These are phyloP conservation scores for Lumnitzera littorea DNA, from an alignment of 345 rosid species.

Conservation along the genomic window DNA sequence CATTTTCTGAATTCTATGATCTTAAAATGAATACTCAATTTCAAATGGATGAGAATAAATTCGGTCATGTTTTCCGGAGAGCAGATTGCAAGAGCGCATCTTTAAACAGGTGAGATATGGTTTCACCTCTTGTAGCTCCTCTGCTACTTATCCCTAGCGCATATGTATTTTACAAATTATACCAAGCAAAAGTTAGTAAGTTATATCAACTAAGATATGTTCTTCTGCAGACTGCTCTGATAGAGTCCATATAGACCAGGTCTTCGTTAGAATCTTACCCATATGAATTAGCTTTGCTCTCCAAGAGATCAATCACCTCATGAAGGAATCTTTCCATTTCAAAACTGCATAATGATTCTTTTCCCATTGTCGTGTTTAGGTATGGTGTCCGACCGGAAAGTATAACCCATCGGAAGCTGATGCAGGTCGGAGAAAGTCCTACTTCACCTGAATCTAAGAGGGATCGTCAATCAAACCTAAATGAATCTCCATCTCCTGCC, in stretches of 20 bases:
- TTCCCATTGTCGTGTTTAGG: constrained; percentile 21
- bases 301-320: not conserved
- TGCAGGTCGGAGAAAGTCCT: constrained; percentile 21
- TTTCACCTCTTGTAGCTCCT: too few species aligned
- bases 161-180: too few species aligned
- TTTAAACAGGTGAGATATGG: constrained; percentile 17
- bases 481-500: constrained; percentile 14
- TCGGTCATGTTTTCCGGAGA: constrained; percentile 8
- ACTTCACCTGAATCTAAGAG: constrained; percentile 8
- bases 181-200: too few species aligned
- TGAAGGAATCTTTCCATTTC: not conserved
- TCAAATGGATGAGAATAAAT: constrained; percentile 32
- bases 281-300: not conserved
- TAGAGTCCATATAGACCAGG: too few species aligned
- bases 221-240: too few species aligned
- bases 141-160: too few species aligned
- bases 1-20: constrained; percentile 30
- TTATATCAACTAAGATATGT: too few species aligned
- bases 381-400: constrained; percentile 15
- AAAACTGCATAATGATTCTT: constrained; percentile 6
- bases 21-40: constrained; percentile 33
- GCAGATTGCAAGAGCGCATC: constrained; percentile 16
- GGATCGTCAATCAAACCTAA: constrained; percentile 1
- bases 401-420: constrained; percentile 28
- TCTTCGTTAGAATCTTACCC: too few species aligned